These are phyloP conservation scores for Calonectria montana DNA, from an alignment of 2,329 filamentous ascomycete species.

Conservation along the genomic window DNA sequence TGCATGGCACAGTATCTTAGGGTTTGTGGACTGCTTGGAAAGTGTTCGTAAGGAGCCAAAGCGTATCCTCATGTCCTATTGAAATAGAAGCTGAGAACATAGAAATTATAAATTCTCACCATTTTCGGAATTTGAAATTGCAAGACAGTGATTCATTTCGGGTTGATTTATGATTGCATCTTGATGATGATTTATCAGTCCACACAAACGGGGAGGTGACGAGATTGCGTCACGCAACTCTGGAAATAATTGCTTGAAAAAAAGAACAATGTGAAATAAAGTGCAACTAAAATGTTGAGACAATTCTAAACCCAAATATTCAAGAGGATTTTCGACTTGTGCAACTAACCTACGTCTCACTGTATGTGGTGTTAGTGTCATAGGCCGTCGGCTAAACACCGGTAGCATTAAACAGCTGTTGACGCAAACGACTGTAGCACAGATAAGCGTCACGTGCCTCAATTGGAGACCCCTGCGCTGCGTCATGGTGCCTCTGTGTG, in stretches of 20 bases:
- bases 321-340: background rate
- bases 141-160: too few species aligned
- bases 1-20: too few species aligned
- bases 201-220: background rate
- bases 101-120: background rate
- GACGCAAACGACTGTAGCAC: background rate
- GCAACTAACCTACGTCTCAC: too few species aligned
- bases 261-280: too few species aligned
- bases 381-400: conserved; percentile 23
- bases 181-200: background rate
- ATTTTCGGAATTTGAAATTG: background rate
- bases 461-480: conserved; percentile 32
- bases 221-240: background rate
- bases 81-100: background rate
- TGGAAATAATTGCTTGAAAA: background rate
- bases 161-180: background rate
- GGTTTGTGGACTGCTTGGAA: too few species aligned
- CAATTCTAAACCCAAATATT: background rate
- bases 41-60: background rate
- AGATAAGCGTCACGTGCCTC: conserved; percentile 38
- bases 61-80: background rate
- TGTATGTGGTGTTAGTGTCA: background rate
- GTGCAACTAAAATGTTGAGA: background rate
- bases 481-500: conserved; percentile 40
- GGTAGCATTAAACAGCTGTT: background rate